These are phyloP conservation scores for Beauveria varroae DNA, from an alignment of 2,329 filamentous ascomycete species.

Conservation along the genomic window DNA sequence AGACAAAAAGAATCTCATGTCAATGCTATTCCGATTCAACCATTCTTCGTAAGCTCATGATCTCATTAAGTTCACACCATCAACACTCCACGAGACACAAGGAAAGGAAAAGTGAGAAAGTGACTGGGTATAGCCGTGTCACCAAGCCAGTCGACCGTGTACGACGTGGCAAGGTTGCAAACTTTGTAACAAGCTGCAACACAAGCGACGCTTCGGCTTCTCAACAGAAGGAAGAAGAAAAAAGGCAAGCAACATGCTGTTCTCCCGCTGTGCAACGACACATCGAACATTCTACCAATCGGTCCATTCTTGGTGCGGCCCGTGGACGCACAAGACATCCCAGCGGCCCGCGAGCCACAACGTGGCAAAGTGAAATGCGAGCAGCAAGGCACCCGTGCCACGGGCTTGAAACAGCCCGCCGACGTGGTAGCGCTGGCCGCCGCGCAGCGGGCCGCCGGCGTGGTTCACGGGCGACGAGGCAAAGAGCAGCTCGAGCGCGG, in stretches of 20 bases:
- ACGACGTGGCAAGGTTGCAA: not conserved
- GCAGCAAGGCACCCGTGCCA: constrained; percentile 23
- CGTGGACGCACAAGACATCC: constrained; percentile 25
- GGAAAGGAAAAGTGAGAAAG: not conserved
- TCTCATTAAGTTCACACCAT: not conserved
- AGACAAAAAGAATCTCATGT: not conserved
- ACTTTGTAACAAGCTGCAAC: not conserved
- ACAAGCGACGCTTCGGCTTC: not conserved
- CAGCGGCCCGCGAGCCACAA: constrained; percentile 28
- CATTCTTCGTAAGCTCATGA: not conserved
- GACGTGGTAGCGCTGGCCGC: constrained; percentile 13
- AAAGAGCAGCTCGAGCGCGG: constrained; percentile 63
- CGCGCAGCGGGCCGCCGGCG: constrained; percentile 5
- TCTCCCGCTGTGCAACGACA: not conserved
- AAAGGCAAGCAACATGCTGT: not conserved
- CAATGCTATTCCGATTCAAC: not conserved
- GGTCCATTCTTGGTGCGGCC: constrained; percentile 21
- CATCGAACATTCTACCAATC: constrained; percentile 20
- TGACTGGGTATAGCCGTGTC: not conserved
- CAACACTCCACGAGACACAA: not conserved
- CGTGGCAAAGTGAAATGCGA: constrained; percentile 26
- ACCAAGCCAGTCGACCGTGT: not conserved
- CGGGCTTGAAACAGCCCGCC: constrained; percentile 17
- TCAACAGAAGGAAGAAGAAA: not conserved
- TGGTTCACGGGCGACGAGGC: constrained; percentile 20